Conservation (phyloP, 176 grass and related monocot genomes). For the Areca catechu region DNA sequence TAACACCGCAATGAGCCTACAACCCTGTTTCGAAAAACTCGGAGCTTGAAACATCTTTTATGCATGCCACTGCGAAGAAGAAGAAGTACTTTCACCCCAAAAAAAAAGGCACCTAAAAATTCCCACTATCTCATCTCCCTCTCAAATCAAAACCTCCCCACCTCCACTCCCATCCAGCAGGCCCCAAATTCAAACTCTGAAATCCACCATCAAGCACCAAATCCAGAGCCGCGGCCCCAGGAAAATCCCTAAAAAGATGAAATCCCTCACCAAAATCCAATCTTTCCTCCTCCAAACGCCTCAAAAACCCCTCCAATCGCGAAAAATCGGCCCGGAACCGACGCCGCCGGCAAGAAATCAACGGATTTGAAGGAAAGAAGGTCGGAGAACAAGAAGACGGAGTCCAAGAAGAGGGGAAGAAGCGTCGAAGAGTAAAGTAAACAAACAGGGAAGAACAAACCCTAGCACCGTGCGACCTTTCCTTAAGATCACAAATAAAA, state of each 20-base stretch:
- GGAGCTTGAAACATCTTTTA: conserved; percentile 34
- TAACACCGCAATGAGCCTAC: conserved; percentile 36
- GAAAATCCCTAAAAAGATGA: not conserved
- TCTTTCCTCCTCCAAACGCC: not conserved
- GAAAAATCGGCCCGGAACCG: not conserved
- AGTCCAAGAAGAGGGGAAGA: not conserved
- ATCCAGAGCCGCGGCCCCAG: not conserved
- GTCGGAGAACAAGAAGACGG: not conserved
- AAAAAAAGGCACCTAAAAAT: not conserved
- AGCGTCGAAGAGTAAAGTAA: conserved; percentile 2
- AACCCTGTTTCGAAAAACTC: conserved; percentile 13
- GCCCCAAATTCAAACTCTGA: not conserved
- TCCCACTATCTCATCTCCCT: conserved; percentile 7
- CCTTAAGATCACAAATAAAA: conserved; percentile 9
- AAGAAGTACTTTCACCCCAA: not conserved
- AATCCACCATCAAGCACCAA: conserved; percentile 15
- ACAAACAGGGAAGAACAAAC: not conserved
- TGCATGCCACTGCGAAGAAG: not conserved
- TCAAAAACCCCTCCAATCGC: conserved; percentile 8
- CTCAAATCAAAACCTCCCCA: not conserved
- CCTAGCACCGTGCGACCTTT: not conserved
- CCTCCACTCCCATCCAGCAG: no score
- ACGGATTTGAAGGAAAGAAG: conserved; percentile 1
- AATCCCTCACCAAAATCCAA: not conserved
- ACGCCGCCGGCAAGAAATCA: not conserved